Evolutionary conservation across 208 protist genomes (phyloP), one percentile per base, ranked within the genome.

Genomic region (Acanthamoeba castellanii): DNA sequence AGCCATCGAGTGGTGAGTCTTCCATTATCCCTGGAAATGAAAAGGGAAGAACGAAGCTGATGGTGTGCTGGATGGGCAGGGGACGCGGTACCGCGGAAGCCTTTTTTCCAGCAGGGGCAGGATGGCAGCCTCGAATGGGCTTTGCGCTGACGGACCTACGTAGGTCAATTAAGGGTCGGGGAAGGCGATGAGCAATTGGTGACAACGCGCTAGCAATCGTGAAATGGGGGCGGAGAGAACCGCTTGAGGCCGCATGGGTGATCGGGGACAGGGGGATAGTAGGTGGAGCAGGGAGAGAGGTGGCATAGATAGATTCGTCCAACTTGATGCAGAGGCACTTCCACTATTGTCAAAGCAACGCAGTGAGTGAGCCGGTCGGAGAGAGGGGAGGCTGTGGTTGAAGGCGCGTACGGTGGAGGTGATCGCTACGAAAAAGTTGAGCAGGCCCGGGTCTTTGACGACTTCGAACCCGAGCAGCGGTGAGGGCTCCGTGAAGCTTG

Each of bases 21-120:
- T 42, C 37, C 37, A 42, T 5, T 42, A 7, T 42, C 37, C 6
- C 6, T 42, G 37, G 16, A 27, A 20, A 13, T 20, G 52, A 20
- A 64, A 20, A 20, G 57, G 57, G 57, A 27, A 64, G 42, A 82
- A 74, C n/a, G n/a, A 74, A n/a, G 9, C 37, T n/a, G n/a, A n/a
- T n/a, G n/a, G 37, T 42, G 37, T 42, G 37, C 37, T 42, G 37
- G 37, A 42, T 42, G 37, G 37, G 2, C 3, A 42, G 3, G 37
- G 37, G 42, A 34, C 7, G n/a, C n/a, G n/a, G 14, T 91, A 91
- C 85, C 85, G 85, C 25, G 85, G 85, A n/a, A 91, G 37, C 85
- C 70, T 91, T 30, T 52, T 59, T 32, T 91, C 85, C 27, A 91
- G 27, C 52, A 91, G 42, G 22, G 85, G 85, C 64, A 30, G 55